Evolutionary conservation across 305 asterid species (phyloP).

Genomic region (Caryopteris hybrid): DNA sequence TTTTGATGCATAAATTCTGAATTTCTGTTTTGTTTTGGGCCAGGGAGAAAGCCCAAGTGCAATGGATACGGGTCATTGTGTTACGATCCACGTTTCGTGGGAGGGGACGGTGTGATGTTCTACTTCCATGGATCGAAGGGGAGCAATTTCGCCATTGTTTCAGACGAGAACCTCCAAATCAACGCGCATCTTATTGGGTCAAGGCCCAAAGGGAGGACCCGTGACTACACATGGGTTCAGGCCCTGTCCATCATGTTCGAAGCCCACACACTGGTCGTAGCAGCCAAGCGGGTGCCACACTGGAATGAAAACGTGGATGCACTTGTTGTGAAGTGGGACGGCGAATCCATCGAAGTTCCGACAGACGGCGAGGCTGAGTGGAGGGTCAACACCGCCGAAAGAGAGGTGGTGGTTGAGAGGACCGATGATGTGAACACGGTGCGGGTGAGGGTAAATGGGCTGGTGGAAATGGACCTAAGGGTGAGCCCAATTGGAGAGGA

Average conservation of each 20-base stretch:
- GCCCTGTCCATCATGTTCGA: constrained; percentile 59
- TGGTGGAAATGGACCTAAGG: constrained; percentile 41
- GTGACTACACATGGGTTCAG: constrained; percentile 74
- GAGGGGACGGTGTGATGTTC: constrained; percentile 76
- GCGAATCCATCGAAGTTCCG: constrained; percentile 32
- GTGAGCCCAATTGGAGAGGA: constrained; percentile 45
- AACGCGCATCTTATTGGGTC: constrained; percentile 66
- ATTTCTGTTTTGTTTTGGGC: not conserved
- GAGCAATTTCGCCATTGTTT: constrained; percentile 46
- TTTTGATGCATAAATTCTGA: too few species aligned
- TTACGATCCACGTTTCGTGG: constrained; percentile 70
- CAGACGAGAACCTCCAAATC: constrained; percentile 61
- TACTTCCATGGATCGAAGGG: constrained; percentile 73
- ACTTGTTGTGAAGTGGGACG: constrained; percentile 46
- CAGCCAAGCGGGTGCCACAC: constrained; percentile 44
- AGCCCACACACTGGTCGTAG: constrained; percentile 40
- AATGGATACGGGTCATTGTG: constrained; percentile 57
- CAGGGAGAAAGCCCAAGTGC: constrained; percentile 69
- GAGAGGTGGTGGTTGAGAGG: constrained; percentile 49
- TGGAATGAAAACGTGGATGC: constrained; percentile 44
- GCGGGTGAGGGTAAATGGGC: constrained; percentile 29
- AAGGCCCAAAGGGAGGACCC: constrained; percentile 56
- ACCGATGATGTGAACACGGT: constrained; percentile 53
- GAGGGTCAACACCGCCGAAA: constrained; percentile 28
- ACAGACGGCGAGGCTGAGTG: constrained; percentile 53